Evolutionary conservation across 257 asterid genomes (phyloP), one percentile per base, ranked within the genome.

Genomic region (Eustoma russellianum): DNA sequence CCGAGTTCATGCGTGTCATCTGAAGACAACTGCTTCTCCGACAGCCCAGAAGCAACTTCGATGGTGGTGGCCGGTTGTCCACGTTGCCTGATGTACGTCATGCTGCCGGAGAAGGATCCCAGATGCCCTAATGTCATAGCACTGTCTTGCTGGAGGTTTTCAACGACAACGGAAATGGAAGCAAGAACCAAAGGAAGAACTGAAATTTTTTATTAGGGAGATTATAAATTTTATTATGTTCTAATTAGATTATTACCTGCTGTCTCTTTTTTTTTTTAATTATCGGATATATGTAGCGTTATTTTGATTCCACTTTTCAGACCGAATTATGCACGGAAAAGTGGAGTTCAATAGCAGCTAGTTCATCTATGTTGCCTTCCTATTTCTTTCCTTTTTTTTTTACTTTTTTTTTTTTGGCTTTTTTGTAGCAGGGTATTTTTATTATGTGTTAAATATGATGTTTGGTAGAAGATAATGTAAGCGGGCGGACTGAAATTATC

Each of bases 111-210:
- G 69, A 83, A 76, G 59, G 94, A 83, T 52, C 93, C 93, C 1
- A 64, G 77, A 34, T 89, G 97, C 70, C 97, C 97, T 24, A 86
- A 61, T 89, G 97, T 75, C 86, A 86, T 62, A 81, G 93, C 77
- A 76, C 93, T 24, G 94, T 83, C n/a, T 65, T 89, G 56, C 95
- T 89, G 5, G 93, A 81, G 48, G 70, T 81, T 5, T 55, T 77
- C 61, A 71, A 69, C 30, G 75, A 78, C 8, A 48, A 35, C 35
- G 2, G 15, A 10, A 5, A 51, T 35, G 17, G 43, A 41, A 1
- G 53, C 46, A 38, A 38, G 43, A 38, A 38, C 2, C 43, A 38
- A 2, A 38, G 12, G 43, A 8, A 38, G 43, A 38, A 38, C 7
- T 38, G 13, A 38, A 38, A 38, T 4, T 1, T 38, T 38, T 38